Conservation (phyloP, 164 flowering plant genomes). For the Kalanchoe fedtschenkoi region DNA sequence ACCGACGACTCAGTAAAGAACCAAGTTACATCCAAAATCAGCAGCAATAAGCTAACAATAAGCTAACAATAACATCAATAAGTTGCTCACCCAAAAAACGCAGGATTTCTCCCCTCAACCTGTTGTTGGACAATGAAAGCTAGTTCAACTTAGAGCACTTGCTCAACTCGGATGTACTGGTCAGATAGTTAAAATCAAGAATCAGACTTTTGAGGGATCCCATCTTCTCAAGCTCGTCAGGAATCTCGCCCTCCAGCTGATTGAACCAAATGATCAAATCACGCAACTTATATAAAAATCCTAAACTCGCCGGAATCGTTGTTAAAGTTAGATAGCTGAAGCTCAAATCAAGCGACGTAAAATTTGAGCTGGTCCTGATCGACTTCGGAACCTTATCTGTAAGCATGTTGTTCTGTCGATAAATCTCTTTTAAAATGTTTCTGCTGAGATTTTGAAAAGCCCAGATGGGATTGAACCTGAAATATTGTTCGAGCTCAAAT, state of each 20-base stretch:
- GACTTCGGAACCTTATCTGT: constrained; percentile 50
- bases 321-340: constrained; percentile 73
- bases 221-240: constrained; percentile 44
- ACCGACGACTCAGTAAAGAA: too few species aligned
- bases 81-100: too few species aligned
- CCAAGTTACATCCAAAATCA: too few species aligned
- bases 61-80: too few species aligned
- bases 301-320: constrained; percentile 62
- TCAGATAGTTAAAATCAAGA: constrained; percentile 74
- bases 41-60: too few species aligned
- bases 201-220: constrained; percentile 58
- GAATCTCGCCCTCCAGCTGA: constrained; percentile 69
- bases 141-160: constrained; percentile 77
- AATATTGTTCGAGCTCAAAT: constrained; percentile 72
- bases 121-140: constrained; percentile 87
- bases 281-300: constrained; percentile 50
- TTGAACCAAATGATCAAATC: constrained; percentile 81
- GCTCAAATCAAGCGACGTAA: constrained; percentile 80
- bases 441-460: constrained; percentile 28
- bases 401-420: constrained; percentile 63
- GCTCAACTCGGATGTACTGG: constrained; percentile 51
- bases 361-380: constrained; percentile 61
- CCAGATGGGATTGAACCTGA: constrained; percentile 53
- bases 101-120: constrained; percentile 66
- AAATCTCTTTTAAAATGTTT: constrained; percentile 40